These are phyloP conservation scores for Hypoxylon sp. DNA, from an alignment of 2,329 filamentous ascomycete genomes.

Conservation along the genomic window DNA sequence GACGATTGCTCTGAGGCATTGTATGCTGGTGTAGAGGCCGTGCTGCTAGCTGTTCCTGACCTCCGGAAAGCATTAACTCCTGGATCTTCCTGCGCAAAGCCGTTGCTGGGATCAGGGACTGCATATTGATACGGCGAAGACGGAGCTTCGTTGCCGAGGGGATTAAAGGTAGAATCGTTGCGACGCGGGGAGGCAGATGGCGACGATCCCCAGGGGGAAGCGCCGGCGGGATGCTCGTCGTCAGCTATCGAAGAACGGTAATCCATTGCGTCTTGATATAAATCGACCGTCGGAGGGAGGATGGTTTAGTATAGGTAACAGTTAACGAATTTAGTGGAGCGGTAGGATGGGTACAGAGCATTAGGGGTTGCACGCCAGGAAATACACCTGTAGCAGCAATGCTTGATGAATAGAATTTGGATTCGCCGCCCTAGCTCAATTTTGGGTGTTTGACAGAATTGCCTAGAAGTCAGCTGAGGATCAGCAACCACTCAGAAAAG, in stretches of 20 bases:
- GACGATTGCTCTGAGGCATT: constrained; percentile 55
- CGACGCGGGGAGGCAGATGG: constrained; percentile 66
- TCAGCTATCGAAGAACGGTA: constrained; percentile 71
- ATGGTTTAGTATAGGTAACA: constrained; percentile 16
- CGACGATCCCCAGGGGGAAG: constrained; percentile 70
- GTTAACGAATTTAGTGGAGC: constrained; percentile 17
- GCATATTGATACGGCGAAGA: constrained; percentile 62
- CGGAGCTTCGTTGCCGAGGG: constrained; percentile 57
- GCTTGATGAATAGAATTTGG: constrained; percentile 1
- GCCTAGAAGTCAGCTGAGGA: constrained; percentile 10
- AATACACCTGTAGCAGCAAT: constrained; percentile 15
- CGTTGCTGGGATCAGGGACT: constrained; percentile 61
- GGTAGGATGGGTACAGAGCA: constrained; percentile 17
- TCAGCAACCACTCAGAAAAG: constrained; percentile 17
- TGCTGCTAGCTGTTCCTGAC: constrained; percentile 64
- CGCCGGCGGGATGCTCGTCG: constrained; percentile 66
- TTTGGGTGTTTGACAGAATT: not conserved
- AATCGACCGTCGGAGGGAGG: constrained; percentile 18
- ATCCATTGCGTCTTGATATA: constrained; percentile 63
- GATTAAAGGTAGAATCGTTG: constrained; percentile 61
- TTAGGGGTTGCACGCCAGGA: constrained; percentile 37
- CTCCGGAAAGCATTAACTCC: constrained; percentile 60
- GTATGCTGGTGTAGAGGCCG: constrained; percentile 60
- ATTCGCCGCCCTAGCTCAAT: constrained; percentile 9
- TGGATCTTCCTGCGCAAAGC: constrained; percentile 58